Evolutionary conservation across 805 yeast genomes (phyloP), one percentile per base, ranked within the genome.

Genomic region (Monosporozyma unispora): DNA sequence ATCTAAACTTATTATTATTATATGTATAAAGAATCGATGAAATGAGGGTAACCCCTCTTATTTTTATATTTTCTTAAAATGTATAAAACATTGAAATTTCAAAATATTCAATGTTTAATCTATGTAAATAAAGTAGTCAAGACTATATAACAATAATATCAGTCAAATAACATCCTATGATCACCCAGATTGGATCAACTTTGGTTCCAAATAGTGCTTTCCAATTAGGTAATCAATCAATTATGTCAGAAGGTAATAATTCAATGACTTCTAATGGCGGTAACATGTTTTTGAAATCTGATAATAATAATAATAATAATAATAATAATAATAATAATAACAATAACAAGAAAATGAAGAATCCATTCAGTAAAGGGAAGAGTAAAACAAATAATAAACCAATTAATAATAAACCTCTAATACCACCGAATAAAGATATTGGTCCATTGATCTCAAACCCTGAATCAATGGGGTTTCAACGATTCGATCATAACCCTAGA

Each of bases 381-480:
- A 25, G 12, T n/a, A 41, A 4, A 12, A n/a, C 2, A 6, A 31
- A 4, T 12, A n/a, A 6, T 4, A 31, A 31, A 14, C 16, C 35
- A 31, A 12, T 3, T 1, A 42, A n/a, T n/a, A 27, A n/a, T 0
- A 49, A 16, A 31, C 45, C 46, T 10, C 25, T 14, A 44, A 46
- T 16, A 44, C 40, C 27, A 18, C 22, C 51, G 18, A 21, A 42
- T 8, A 21, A 21, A 11, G 18, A 50, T 5, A 11, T 65, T 10
- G 71, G 71, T 2, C 53, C 61, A 1, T 50, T 70, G 18, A 3
- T 50, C 1, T 19, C 50, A 10, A 37, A 57, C 31, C 68, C 68
- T 3, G 54, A 50, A 12, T 18, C 41, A 12, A 35, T 56, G 2
- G 67, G 67, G 4, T 64, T 58, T 33, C 43, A 52, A 7, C 54